Base-by-base conservation (phyloP, 768 basidiomycete genomes). In the Heimioporus sp. region DNA sequence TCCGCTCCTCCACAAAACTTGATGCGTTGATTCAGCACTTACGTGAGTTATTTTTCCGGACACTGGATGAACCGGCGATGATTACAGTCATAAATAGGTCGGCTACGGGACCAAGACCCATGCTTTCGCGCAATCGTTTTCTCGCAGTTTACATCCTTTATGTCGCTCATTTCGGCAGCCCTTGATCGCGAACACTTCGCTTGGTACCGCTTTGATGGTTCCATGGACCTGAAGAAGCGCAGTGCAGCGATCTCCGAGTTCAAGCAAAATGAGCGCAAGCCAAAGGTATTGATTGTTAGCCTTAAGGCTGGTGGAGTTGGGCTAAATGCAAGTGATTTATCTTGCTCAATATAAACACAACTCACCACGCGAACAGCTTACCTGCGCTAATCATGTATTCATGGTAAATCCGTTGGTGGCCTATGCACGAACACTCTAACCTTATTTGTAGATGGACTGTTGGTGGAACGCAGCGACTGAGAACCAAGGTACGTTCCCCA, bases 301-400 rank as follows among this genome's bases (percentile, higher is more conserved):
- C 67, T 93, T 66, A 93, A 91, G 66, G 95, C 95, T 5, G 95
- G 94, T 24, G 95, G 95, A 21, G 92, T 94, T 20, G 95, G 94
- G 0, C 65, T 96, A 50, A 94, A 95, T 65, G 84, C 92, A 63
- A 60, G 81, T 66, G 16, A 31, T 38, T 17, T 12, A 31, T 49
- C 31, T 38, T 19, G 24, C 51, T 38, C 5, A 20, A 21, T 8
- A 34, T 20, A n/a, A 50, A 17, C 41, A 31, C 32, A 35, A 36
- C 54, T 47, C 19, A 51, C 46, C 44, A 17, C 35, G 8, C 37
- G 36, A 41, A 57, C 46, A 87, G 86, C 69, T 92, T 49, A 91
- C 91, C 21, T 79, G 76, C 12, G 91, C 91, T 8, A 90, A 92
- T 62, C 77, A 92, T 68, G 91, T 92, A 11, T 92, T 88, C 65